phyloP scores from a whole-genome alignment of 192 early-diverging fungal species.

The Linderina pennispora region DNA sequence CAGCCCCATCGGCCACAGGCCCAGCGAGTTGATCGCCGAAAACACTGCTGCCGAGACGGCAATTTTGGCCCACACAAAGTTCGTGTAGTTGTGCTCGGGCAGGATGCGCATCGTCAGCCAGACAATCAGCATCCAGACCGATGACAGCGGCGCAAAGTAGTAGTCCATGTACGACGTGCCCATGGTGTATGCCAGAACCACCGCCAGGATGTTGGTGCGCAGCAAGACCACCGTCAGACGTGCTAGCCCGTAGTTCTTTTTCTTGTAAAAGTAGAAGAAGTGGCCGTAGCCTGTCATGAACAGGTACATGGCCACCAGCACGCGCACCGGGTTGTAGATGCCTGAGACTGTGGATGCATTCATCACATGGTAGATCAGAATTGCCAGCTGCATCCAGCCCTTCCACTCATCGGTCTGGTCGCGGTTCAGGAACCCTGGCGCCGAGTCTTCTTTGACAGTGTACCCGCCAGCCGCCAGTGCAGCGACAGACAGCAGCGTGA shows the following conservation, averaged over 20 bases:
- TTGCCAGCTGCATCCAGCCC: conserved; percentile 79
- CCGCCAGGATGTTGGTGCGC: conserved; percentile 63
- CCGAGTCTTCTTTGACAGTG: conserved; percentile 31
- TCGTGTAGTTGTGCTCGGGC: conserved; percentile 43
- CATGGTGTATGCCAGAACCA: conserved; percentile 60
- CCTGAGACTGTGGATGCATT: conserved; percentile 55
- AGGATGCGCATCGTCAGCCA: conserved; percentile 60
- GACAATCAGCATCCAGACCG: conserved; percentile 63
- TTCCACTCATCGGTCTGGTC: conserved; percentile 84
- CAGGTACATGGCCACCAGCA: conserved; percentile 70
- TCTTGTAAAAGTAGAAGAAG: conserved; percentile 64
- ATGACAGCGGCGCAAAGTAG: conserved; percentile 73
- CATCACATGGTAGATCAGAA: conserved; percentile 65
- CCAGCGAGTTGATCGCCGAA: conserved; percentile 9
- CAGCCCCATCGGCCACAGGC: conserved; percentile 39
- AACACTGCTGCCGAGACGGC: conserved; percentile 21
- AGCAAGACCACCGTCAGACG: conserved; percentile 60
- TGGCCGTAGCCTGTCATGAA: conserved; percentile 84
- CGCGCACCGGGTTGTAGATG: conserved; percentile 68
- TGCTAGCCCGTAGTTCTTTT: conserved; percentile 56
- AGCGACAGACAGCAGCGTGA: conserved; percentile 40
- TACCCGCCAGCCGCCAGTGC: conserved; percentile 39
- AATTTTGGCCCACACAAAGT: conserved; percentile 52
- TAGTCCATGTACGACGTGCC: conserved; percentile 66
- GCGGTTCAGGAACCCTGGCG: conserved; percentile 58